These are phyloP conservation scores for Spencermartinsiella ligniputridi DNA, from an alignment of 1,139 yeast species.

Conservation along the genomic window DNA sequence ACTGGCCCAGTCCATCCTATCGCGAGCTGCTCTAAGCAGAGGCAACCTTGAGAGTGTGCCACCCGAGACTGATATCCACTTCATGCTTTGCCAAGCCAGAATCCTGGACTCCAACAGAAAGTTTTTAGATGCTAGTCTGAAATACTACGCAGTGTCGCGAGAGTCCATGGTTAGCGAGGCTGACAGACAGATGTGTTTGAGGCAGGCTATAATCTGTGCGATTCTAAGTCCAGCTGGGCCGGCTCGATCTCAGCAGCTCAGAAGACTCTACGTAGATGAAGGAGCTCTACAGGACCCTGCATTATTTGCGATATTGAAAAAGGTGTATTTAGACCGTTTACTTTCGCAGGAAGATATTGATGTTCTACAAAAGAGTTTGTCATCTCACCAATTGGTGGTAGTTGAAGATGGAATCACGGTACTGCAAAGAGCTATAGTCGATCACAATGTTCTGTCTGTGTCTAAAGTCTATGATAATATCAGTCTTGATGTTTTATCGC, in stretches of 20 bases:
- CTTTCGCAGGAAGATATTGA: slow-evolving; percentile 29
- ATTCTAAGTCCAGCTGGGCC: slow-evolving; percentile 37
- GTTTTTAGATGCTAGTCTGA: slow-evolving; percentile 33
- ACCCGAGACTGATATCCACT: slow-evolving; percentile 26
- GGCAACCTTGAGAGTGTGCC: slow-evolving; percentile 13
- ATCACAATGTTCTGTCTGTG: slow-evolving; percentile 35
- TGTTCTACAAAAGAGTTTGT: slow-evolving; percentile 24
- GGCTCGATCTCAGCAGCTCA: slow-evolving; percentile 29
- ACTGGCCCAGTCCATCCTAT: slow-evolving; percentile 30
- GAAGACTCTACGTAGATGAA: slow-evolving; percentile 32
- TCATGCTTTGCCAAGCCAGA: slow-evolving; percentile 34
- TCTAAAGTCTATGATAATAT: slow-evolving; percentile 33
- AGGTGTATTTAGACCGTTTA: slow-evolving; percentile 29
- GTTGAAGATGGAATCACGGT: slow-evolving; percentile 32
- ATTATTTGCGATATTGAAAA: slow-evolving; percentile 27
- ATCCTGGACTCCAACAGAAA: slow-evolving; percentile 31
- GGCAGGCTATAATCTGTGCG: slow-evolving; percentile 32
- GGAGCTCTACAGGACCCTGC: slow-evolving; percentile 23
- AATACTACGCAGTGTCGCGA: slow-evolving; percentile 32
- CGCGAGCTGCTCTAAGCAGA: slow-evolving; percentile 30
- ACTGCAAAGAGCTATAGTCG: slow-evolving; percentile 32
- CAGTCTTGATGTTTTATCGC: slow-evolving; percentile 28
- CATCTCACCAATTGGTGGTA: slow-evolving; percentile 28
- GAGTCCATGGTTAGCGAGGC: slow-evolving; percentile 27
- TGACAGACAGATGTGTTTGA: slow-evolving; percentile 30